Evolutionary conservation across 768 basidiomycete species (phyloP).

Genomic region (Daedaleopsis sinensis): DNA sequence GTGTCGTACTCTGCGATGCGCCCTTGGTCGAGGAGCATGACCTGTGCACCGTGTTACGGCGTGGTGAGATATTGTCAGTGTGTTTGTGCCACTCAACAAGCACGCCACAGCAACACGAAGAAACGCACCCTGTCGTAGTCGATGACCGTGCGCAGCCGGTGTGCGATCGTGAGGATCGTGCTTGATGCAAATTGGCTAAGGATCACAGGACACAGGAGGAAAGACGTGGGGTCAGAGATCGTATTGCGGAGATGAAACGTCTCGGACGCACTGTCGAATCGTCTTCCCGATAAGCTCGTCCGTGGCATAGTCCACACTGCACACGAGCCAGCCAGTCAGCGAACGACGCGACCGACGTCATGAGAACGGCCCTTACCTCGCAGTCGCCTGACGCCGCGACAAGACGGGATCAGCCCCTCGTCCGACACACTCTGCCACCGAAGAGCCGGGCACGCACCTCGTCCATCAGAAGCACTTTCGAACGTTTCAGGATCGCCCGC

Average conservation of each 20-base stretch:
- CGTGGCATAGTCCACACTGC: constrained; percentile 80
- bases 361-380: constrained; percentile 45
- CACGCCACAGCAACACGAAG: constrained; percentile 5
- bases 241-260: constrained; percentile 31
- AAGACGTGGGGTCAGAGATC: constrained; percentile 3
- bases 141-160: constrained; percentile 77
- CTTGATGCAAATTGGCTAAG: constrained; percentile 75
- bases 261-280: constrained; percentile 65
- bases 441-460: constrained; percentile 49
- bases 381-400: constrained; percentile 55
- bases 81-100: background rate
- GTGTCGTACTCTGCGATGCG: constrained; percentile 76
- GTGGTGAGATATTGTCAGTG: background rate
- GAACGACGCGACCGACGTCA: constrained; percentile 2
- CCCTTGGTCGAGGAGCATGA: constrained; percentile 80
- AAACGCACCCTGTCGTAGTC: constrained; percentile 77
- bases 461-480: constrained; percentile 83
- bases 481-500: constrained; percentile 77
- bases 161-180: constrained; percentile 84
- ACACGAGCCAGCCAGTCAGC: constrained; percentile 4
- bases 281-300: constrained; percentile 86
- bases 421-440: background rate
- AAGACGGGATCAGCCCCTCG: background rate
- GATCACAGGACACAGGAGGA: background rate
- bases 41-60: constrained; percentile 40